A percentile compares a stretch with the other conserved stretches of the same genome.
Evolutionary conservation across 345 rosid genomes (phyloP).

Genomic region (Eucalyptus pumila): DNA sequence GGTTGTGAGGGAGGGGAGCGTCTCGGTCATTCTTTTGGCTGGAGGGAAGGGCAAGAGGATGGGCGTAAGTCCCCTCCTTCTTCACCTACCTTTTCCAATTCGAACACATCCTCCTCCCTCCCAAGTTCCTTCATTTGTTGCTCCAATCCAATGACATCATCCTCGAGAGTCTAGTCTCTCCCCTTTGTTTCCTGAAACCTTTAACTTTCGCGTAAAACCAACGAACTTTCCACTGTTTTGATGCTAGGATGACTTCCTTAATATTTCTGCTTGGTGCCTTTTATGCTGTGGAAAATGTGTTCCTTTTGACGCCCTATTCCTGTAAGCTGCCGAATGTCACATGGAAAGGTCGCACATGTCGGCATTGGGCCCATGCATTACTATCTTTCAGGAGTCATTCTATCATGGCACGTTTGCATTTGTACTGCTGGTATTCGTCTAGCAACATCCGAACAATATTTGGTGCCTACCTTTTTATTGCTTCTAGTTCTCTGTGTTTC

Average conservation of each 20-base stretch:
- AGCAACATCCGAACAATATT: background rate
- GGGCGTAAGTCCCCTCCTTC: constrained; percentile 44
- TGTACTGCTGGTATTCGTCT: background rate
- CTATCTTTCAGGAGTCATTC: background rate
- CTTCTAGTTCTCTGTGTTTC: constrained; percentile 1
- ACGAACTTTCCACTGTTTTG: background rate
- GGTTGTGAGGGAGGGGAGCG: constrained; percentile 53
- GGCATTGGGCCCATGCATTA: background rate
- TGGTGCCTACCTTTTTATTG: background rate
- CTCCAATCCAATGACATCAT: background rate
- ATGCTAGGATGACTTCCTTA: background rate
- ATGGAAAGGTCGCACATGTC: background rate
- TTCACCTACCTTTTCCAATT: background rate
- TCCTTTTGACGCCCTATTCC: background rate
- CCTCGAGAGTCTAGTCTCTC: background rate
- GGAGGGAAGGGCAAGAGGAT: constrained; percentile 95
- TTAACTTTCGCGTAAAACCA: background rate
- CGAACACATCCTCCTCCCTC: background rate
- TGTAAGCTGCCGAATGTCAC: background rate
- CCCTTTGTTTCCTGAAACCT: background rate
- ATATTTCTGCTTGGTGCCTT: background rate
- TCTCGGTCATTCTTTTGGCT: constrained; percentile 79
- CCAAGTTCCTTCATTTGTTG: background rate
- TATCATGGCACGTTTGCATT: background rate
- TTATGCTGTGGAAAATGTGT: background rate